Evolutionary conservation across 331 rosid species (phyloP).

Genomic region (Pyracantha coccinea): DNA sequence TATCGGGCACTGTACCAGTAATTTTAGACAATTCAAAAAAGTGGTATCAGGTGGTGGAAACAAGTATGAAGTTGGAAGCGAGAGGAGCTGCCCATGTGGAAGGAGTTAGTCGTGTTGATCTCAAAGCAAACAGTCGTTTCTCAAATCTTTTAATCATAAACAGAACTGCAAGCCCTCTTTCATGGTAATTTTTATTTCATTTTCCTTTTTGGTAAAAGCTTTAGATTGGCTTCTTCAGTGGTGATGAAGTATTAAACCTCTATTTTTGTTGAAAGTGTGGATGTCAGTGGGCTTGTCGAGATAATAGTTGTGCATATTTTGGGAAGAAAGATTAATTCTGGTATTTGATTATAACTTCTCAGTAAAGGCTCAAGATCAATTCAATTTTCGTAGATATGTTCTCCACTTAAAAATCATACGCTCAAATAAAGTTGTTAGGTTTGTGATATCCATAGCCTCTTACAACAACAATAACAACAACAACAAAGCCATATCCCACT

Average conservation of each 20-base stretch:
- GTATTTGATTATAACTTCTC: not conserved
- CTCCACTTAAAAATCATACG: not conserved
- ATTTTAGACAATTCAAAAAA: slow-evolving; percentile 78
- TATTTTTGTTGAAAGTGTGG: not conserved
- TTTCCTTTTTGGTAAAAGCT: not conserved
- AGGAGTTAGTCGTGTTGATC: slow-evolving; percentile 47
- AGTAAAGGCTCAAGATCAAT: not conserved
- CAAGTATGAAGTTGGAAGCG: slow-evolving; percentile 73
- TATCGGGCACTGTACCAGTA: slow-evolving; percentile 67
- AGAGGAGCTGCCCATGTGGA: slow-evolving; percentile 69
- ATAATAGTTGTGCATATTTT: not conserved
- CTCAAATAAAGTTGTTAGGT: not conserved
- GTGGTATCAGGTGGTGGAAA: slow-evolving; percentile 65
- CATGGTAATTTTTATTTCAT: slow-evolving; percentile 37
- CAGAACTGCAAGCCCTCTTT: slow-evolving; percentile 92
- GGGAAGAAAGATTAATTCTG: not conserved
- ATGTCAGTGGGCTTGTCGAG: not conserved
- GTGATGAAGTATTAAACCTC: not conserved
- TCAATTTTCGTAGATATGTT: not conserved
- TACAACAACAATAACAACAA: no score
- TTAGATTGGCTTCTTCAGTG: not conserved
- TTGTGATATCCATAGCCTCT: not conserved
- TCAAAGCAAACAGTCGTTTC: slow-evolving; percentile 46
- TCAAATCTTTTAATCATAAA: slow-evolving; percentile 69
- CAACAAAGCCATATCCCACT: no score